Evolutionary conservation across 495 filamentous ascomycete genomes (phyloP).

Genomic region (Tuber aestivum): DNA sequence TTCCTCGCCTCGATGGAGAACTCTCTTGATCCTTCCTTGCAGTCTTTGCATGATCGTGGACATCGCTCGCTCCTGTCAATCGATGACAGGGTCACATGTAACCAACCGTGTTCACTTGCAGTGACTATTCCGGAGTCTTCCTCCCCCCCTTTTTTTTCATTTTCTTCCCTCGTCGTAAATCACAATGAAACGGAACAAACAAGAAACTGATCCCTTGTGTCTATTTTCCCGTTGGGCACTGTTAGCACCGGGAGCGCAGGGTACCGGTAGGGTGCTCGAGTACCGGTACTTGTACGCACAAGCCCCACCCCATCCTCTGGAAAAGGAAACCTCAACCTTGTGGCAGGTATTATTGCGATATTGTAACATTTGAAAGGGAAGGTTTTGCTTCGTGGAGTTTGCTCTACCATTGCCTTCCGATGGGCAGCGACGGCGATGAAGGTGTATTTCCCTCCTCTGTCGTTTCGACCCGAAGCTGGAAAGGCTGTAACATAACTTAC

Average conservation of each 20-base stretch:
- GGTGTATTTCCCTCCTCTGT: not conserved
- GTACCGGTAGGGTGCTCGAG: not conserved
- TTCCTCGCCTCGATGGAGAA: not conserved
- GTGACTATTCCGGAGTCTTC: not conserved
- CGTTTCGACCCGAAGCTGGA: not conserved
- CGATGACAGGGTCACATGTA: not conserved
- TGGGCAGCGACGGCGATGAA: not conserved
- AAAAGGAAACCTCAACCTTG: not conserved
- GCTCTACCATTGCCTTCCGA: not conserved
- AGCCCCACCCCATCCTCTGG: not conserved
- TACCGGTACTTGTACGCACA: too few relatives aligned
- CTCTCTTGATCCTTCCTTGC: not conserved
- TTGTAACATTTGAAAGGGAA: not conserved
- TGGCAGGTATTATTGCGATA: not conserved
- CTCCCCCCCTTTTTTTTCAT: not conserved
- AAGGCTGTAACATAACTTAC: not conserved
- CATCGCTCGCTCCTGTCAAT: not conserved
- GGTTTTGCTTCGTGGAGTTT: not conserved
- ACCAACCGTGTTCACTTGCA: not conserved
- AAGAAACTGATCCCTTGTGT: not conserved
- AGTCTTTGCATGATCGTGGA: not conserved
- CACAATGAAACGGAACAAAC: not conserved
- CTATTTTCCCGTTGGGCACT: not conserved
- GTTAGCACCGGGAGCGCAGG: too few relatives aligned
- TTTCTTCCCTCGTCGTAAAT: not conserved